phyloP scores from a whole-genome alignment of 2,329 filamentous ascomycete species.

The Diplocarpon mali region DNA sequence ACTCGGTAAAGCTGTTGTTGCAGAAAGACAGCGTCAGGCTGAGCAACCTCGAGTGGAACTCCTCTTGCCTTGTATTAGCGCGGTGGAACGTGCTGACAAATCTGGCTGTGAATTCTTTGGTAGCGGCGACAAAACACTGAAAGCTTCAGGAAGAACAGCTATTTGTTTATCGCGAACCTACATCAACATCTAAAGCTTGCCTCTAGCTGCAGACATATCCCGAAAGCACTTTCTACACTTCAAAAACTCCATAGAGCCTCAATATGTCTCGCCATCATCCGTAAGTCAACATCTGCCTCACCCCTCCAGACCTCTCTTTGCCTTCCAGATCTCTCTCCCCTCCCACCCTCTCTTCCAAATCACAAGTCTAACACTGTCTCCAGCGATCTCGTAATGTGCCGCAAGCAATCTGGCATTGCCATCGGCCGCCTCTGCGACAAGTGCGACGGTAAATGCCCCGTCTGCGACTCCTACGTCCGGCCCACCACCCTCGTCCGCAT shows the following conservation, averaged over 20 bases:
- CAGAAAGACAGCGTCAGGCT: slow-evolving; percentile 2
- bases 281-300: slow-evolving; percentile 38
- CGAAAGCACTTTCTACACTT: background rate
- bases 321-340: no score
- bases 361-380: slow-evolving; percentile 7
- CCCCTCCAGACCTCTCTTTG: background rate
- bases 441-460: slow-evolving; percentile 98
- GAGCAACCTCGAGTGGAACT: background rate
- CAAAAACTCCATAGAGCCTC: background rate
- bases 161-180: background rate
- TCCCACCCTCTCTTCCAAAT: background rate
- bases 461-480: slow-evolving; percentile 97
- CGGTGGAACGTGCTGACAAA: slow-evolving; percentile 15
- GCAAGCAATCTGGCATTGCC: slow-evolving; percentile 93
- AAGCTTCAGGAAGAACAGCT: background rate
- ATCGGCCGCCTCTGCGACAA: slow-evolving; percentile 99
- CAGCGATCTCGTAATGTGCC: slow-evolving; percentile 97
- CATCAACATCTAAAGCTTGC: background rate
- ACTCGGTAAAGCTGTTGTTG: background rate
- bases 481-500: slow-evolving; percentile 95
- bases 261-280: slow-evolving; percentile 44
- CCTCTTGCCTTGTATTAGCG: background rate
- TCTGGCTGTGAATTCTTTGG: slow-evolving; percentile 1
- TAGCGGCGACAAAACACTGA: background rate
- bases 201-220: background rate